phyloP scores from a whole-genome alignment of 2,329 filamentous ascomycete species.

The Fonsecaea pugnacius region DNA sequence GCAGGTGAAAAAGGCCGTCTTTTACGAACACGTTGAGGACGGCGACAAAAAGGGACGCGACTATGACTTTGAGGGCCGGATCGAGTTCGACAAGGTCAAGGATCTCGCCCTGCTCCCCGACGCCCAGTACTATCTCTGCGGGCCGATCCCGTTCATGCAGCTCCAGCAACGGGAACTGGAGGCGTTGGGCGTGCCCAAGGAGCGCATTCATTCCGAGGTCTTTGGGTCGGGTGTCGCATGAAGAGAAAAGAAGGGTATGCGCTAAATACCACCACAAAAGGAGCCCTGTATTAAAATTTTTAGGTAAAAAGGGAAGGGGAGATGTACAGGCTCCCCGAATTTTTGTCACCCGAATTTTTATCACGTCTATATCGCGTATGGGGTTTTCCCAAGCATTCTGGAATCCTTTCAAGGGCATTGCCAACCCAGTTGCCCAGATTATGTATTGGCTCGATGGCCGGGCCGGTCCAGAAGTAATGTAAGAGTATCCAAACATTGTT shows the following conservation, averaged over 20 bases:
- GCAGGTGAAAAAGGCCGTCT: constrained; percentile 20
- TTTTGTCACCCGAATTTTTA: no score
- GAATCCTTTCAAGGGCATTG: no score
- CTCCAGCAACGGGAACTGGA: constrained; percentile 35
- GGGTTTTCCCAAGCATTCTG: no score
- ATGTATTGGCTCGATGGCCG: no score
- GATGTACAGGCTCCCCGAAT: no score
- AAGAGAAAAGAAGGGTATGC: neutral
- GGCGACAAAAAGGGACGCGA: constrained; percentile 57
- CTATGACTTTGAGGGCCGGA: constrained; percentile 63
- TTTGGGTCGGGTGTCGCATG: constrained; percentile 33
- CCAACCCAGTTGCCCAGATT: no score
- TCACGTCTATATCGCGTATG: no score
- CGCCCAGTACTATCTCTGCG: constrained; percentile 73
- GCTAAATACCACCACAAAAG: neutral
- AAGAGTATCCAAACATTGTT: no score
- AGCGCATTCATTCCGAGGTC: constrained; percentile 40
- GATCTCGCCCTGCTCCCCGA: constrained; percentile 55
- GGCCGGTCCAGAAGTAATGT: no score
- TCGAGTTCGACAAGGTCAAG: constrained; percentile 62
- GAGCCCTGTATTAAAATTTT: neutral
- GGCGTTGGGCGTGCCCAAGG: constrained; percentile 34
- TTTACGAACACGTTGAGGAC: constrained; percentile 36
- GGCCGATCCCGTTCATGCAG: constrained; percentile 71
- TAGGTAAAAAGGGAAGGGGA: no score